These are phyloP conservation scores for Sclerotinia subarctica DNA, from an alignment of 2,329 filamentous ascomycete genomes.

Conservation along the genomic window DNA sequence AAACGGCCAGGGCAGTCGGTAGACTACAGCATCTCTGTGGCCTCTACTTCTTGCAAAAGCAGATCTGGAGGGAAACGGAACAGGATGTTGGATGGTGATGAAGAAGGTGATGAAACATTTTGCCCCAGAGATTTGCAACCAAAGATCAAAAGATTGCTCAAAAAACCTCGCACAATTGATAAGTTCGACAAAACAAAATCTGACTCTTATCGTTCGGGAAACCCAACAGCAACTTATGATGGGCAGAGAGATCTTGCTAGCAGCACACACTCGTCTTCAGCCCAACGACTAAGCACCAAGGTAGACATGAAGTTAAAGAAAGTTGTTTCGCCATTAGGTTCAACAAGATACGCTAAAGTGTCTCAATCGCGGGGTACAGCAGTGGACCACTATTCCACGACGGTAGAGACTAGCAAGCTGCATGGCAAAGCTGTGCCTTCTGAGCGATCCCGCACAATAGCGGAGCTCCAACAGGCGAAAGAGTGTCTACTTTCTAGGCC, in stretches of 20 bases:
- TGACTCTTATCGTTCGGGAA: background rate
- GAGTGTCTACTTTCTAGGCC: background rate
- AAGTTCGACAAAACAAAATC: background rate
- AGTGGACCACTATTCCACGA: background rate
- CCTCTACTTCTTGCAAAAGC: background rate
- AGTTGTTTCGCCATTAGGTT: background rate
- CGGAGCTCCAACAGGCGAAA: background rate
- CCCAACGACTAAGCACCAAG: background rate
- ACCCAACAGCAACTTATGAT: background rate
- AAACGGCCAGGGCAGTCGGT: background rate
- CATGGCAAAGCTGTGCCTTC: constrained; percentile 3
- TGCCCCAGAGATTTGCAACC: background rate
- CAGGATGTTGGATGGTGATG: background rate
- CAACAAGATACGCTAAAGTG: background rate
- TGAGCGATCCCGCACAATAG: constrained; percentile 8
- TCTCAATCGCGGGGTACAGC: background rate
- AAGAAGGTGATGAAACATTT: background rate
- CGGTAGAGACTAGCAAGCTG: background rate
- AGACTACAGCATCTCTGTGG: background rate
- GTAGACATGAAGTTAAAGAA: background rate
- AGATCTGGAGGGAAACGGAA: background rate
- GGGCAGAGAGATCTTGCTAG: background rate
- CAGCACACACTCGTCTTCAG: background rate
- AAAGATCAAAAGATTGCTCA: background rate
- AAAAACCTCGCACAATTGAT: background rate